These are phyloP conservation scores for Ophiostoma triangulosporum DNA, from an alignment of 2,329 filamentous ascomycete species.

Conservation along the genomic window DNA sequence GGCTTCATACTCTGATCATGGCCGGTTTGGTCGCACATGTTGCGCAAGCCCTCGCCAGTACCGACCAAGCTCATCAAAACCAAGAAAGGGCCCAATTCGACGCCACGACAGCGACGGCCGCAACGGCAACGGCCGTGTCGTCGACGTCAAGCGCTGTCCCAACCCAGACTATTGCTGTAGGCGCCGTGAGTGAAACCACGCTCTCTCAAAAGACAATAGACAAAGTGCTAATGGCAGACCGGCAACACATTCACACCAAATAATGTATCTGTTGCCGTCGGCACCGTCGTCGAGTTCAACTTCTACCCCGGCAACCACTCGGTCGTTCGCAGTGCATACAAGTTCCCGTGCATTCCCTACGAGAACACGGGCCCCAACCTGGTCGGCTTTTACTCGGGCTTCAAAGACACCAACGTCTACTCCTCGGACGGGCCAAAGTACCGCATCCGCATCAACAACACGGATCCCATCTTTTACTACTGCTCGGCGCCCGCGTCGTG, in stretches of 20 bases:
- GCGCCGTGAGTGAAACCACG: slow-evolving; percentile 19
- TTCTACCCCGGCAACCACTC: slow-evolving; percentile 53
- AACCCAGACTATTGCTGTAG: slow-evolving; percentile 15
- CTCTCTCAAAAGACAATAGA: too few species aligned
- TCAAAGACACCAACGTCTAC: slow-evolving; percentile 30
- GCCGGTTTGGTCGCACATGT: neutral
- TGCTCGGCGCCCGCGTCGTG: slow-evolving; percentile 57
- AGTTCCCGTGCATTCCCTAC: slow-evolving; percentile 50
- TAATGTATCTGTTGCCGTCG: slow-evolving; percentile 25
- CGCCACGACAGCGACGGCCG: neutral
- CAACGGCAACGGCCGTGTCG: neutral
- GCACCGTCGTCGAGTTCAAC: slow-evolving; percentile 40
- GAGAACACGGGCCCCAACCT: slow-evolving; percentile 35
- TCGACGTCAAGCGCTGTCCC: neutral
- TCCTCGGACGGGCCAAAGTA: slow-evolving; percentile 30
- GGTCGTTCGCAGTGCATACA: slow-evolving; percentile 46
- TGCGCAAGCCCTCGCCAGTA: neutral
- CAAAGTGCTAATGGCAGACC: slow-evolving; percentile 14
- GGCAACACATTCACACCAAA: slow-evolving; percentile 25
- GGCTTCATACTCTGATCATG: neutral
- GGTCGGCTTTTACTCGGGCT: slow-evolving; percentile 41
- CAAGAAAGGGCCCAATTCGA: neutral
- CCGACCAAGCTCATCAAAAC: neutral
- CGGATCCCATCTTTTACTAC: slow-evolving; percentile 54
- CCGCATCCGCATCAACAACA: slow-evolving; percentile 40